These are phyloP conservation scores for Aspergillus niger DNA, from an alignment of 2,329 filamentous ascomycete genomes.

Conservation along the genomic window DNA sequence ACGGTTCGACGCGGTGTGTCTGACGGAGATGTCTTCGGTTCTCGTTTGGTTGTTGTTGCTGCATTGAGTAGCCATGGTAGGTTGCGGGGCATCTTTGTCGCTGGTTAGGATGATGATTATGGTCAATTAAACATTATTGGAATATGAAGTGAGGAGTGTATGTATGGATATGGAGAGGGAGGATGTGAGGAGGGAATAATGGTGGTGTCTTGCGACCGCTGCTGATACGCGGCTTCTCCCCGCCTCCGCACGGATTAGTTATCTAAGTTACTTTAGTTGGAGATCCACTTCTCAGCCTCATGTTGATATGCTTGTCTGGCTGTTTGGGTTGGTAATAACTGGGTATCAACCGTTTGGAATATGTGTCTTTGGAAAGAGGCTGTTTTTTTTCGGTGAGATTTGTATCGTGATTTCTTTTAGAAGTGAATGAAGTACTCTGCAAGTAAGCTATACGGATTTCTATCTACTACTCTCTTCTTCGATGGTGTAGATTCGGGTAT, in stretches of 20 bases:
- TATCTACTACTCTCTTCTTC: background rate
- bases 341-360: too few species aligned
- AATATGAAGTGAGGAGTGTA: background rate
- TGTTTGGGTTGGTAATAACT: too few species aligned
- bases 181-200: background rate
- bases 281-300: too few species aligned
- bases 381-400: too few species aligned
- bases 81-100: constrained; percentile 45
- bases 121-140: background rate
- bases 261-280: too few species aligned
- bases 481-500: constrained; percentile 6
- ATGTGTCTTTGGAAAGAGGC: too few species aligned
- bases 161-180: background rate
- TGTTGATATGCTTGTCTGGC: too few species aligned
- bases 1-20: constrained; percentile 25
- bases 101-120: background rate
- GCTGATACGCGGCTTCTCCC: constrained; percentile 1
- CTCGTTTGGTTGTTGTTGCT: constrained; percentile 1
- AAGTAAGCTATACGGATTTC: too few species aligned
- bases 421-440: too few species aligned
- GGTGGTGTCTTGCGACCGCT: background rate
- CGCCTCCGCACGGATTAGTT: background rate
- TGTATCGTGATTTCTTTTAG: too few species aligned
- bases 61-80: constrained; percentile 47
- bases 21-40: constrained; percentile 13